Conservation (phyloP, 768 basidiomycete species). For the Pholiota microspora region DNA sequence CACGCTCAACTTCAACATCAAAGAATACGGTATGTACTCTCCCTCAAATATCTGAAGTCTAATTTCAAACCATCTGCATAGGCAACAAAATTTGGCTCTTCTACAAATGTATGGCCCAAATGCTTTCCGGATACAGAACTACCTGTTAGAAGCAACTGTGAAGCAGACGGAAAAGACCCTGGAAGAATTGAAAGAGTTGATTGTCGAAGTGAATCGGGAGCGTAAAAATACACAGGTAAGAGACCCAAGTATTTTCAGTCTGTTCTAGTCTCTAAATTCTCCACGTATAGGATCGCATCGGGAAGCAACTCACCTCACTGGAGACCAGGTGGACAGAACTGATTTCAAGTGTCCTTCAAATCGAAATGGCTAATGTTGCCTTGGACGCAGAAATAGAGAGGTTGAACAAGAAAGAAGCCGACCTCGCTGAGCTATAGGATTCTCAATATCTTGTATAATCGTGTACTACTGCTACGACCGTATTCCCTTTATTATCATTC, state of each 20-base stretch:
- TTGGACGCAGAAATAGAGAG: conserved; percentile 77
- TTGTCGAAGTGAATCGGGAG: conserved; percentile 84
- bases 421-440: conserved; percentile 46
- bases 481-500: conserved; percentile 5
- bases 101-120: conserved; percentile 87
- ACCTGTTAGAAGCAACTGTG: conserved; percentile 75
- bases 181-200: conserved; percentile 77
- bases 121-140: conserved; percentile 91
- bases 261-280: background rate
- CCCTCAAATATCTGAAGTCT: background rate
- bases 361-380: conserved; percentile 93
- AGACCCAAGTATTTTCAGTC: conserved; percentile 12
- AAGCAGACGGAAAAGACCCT: conserved; percentile 67
- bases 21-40: conserved; percentile 56
- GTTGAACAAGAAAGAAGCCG: conserved; percentile 57
- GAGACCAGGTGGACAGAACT: conserved; percentile 94
- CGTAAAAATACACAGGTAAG: conserved; percentile 83
- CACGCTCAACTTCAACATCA: conserved; percentile 86
- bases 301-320: conserved; percentile 74
- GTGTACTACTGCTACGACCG: conserved; percentile 8
- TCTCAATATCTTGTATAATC: conserved; percentile 11
- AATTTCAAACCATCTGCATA: conserved; percentile 27
- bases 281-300: conserved; percentile 61
- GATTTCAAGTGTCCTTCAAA: conserved; percentile 86
- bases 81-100: conserved; percentile 80